Evolutionary conservation across 2,329 filamentous ascomycete genomes (phyloP), one percentile per base, ranked within the genome.

Genomic region (Aspergillus unguis): DNA sequence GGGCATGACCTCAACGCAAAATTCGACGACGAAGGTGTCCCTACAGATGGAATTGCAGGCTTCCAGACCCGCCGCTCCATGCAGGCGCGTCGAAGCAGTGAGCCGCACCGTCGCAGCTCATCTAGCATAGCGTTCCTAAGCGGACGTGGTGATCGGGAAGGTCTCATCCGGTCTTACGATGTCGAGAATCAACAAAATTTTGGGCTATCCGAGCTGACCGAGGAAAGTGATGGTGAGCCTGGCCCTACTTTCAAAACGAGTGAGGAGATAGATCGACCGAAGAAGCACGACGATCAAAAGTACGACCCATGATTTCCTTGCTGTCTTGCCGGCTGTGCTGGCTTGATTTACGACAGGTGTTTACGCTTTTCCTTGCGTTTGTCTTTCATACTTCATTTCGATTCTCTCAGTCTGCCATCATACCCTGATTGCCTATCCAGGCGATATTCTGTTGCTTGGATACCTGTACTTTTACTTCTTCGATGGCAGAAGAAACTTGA

Each of bases 21-120:
- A 38, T 53, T 68, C 42, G 70, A 80, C 60, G 80, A 82, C 54
- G 81, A 85, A 46, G 88, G 87, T 44, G 88, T 92, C 4, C 94
- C 92, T 9, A 96, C 92, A 10, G 94, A 99, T 69, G 90, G 88
- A 69, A 84, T 99, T 51, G 90, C 91, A 28, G 89, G 88, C 59
- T 83, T 95, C 60, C 89, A 94, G 65, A 97, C 94, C 17, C 85
- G 95, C 54, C 83, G 91, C 59, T 95, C 90, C 67, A 96, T 99
- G 90, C 94, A 97, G 69, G 81, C 87, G 5, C 81, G 92, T 60
- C 81, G 94, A 59, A 94, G 87, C 62, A 71, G 75, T 61, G 82
- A 85, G 40, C 69, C 72, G 29, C 76, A 78, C 53, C 78, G 85
- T 49, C 75, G 82, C 49, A 85, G 83, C 65, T 85, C 84, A 63